Evolutionary conservation across 2,329 filamentous ascomycete genomes (phyloP), one percentile per base, ranked within the genome.

Genomic region (Escovopsis sp.): DNA sequence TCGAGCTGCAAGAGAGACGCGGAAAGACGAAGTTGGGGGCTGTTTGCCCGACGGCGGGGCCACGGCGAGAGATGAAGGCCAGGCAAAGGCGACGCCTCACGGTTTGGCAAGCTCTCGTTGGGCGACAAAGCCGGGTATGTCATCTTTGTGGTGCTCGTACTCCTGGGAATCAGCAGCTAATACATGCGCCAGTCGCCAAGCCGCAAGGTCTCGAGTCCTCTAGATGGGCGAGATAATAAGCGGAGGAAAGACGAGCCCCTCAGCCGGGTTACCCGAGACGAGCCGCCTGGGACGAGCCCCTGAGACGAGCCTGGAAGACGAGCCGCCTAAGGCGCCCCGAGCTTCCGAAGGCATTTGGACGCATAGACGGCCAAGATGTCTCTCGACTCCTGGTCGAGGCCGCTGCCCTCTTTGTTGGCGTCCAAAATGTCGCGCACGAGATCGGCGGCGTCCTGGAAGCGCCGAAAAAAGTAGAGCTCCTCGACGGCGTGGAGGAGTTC

Each of bases 401-500:
- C 54, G 4, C 47, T 43, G 4, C 41, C 45, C 12, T 43, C 48
- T 7, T 43, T 46, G 4, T 48, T 49, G 3, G 41, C 45, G 6
- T 44, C 42, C 5, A 69, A 46, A 1, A 63, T 50, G 4, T 45
- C 42, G 3, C 44, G 37, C 5, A 62, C 51, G 31, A 73, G 60
- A 10, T 46, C 44, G n/a, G 57, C 53, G 2, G 61, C 67, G 36
- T 68, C 60, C 1, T 50, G 48, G 38, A 61, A 73, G 25, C 61
- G 53, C 5, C 58, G 51, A 43, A 65, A 65, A 48, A 69, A 73
- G 45, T 73, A 73, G 31, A 73, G 55, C 50, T 74, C 70, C 46
- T 73, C 69, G 7, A 68, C 63, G 0, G 69, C 70, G 45, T 73
- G 68, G 15, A 72, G 39, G 9, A 68, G 44, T n/a, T 65, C 59